Base-by-base conservation (phyloP, 495 filamentous ascomycete species). In the Aspergillus taichungensis region DNA sequence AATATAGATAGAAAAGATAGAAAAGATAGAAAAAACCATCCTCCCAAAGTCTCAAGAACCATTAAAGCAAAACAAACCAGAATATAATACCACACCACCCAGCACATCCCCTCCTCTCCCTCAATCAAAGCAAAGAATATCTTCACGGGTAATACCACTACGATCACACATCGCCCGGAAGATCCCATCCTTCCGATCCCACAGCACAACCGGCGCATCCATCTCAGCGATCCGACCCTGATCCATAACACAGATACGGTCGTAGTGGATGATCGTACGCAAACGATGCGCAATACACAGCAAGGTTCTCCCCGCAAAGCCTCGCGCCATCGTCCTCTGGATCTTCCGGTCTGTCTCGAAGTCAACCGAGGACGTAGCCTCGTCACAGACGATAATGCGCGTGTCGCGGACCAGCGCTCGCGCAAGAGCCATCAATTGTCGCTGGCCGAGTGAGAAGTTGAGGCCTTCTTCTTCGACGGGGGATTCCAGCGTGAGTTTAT, bases 281-380 rank as follows among this genome's bases (percentile, higher is more conserved):
- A 62, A 34, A 8, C 56, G 47, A 45, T 64, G 61, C 34, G 61
- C 61, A 43, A 64, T 60, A 35, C 44, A 47, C 6, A 64, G 27
- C 29, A 62, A 8, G 6, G 59, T 64, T 6, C 38, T 32, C 8
- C 50, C 49, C 32, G 35, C 42, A 31, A 64, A 56, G 3, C 39
- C 51, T 7, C 24, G 37, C 14, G 34, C 35, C 8, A 62, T 53
- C 9, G 44, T 47, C n/a, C 42, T 13, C 39, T 64, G 61, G 30
- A 62, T 62, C 6, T 41, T 36, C 11, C 29, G 29, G 32, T 62
- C 59, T 8, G 61, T 62, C 37, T 55, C 53, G 37, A 50, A 43
- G 35, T 62, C 60, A 7, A 64, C 49, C 14, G 51, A 49, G 11
- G 48, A 58, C 6, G 56, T 59, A 10, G 51, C 52, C 46, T 56